These are phyloP conservation scores for Aspergillus glaucus DNA, from an alignment of 2,329 filamentous ascomycete genomes.

Conservation along the genomic window DNA sequence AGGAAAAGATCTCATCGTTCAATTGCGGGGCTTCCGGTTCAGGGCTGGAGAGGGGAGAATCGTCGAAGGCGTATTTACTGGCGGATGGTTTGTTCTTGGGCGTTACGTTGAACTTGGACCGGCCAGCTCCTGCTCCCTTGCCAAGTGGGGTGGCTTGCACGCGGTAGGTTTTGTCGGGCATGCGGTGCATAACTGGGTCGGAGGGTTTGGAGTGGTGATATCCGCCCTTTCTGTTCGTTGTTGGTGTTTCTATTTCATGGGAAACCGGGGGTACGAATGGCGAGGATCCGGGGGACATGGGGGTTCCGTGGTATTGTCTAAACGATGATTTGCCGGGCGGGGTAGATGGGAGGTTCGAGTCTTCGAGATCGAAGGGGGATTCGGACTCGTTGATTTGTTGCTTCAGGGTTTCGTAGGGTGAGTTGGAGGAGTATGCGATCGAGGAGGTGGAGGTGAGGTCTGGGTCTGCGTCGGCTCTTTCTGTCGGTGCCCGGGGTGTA, in stretches of 20 bases:
- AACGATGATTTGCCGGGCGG: slow-evolving; percentile 28
- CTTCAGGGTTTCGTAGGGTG: slow-evolving; percentile 69
- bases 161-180: slow-evolving; percentile 94
- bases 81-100: slow-evolving; percentile 21
- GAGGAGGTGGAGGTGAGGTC: slow-evolving; percentile 37
- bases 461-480: slow-evolving; percentile 19
- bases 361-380: slow-evolving; percentile 29
- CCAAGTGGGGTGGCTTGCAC: slow-evolving; percentile 85
- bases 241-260: slow-evolving; percentile 36
- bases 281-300: slow-evolving; percentile 47
- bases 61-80: slow-evolving; percentile 23
- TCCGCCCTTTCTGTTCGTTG: slow-evolving; percentile 23
- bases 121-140: slow-evolving; percentile 28
- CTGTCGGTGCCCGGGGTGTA: slow-evolving; percentile 37
- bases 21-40: slow-evolving; percentile 75
- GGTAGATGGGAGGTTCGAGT: slow-evolving; percentile 27
- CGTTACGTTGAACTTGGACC: slow-evolving; percentile 28
- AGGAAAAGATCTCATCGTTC: slow-evolving; percentile 78
- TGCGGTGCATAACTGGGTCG: slow-evolving; percentile 78
- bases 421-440: slow-evolving; percentile 51
- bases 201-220: slow-evolving; percentile 30
- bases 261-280: slow-evolving; percentile 50
- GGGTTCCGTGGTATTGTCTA: slow-evolving; percentile 42
- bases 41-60: slow-evolving; percentile 64
- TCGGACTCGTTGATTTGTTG: slow-evolving; percentile 54